Conservation (phyloP, 2,329 filamentous ascomycete genomes). For the Ambrosiella cleistominuta region DNA sequence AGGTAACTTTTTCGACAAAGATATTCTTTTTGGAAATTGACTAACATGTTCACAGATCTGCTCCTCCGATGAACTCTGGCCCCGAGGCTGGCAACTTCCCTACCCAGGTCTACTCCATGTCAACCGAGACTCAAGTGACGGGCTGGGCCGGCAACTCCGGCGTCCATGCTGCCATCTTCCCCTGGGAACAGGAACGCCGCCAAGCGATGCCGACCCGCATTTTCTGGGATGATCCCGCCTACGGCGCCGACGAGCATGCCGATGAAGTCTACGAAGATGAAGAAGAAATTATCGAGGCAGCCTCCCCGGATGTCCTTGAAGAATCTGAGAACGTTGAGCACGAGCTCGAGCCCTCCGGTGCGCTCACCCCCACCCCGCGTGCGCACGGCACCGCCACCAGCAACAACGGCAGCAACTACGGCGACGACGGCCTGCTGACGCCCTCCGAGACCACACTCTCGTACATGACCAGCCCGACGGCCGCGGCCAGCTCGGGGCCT, state of each 20-base stretch:
- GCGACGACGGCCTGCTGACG: slow-evolving; percentile 2
- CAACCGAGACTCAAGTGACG: slow-evolving; percentile 18
- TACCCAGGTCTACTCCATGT: slow-evolving; percentile 66
- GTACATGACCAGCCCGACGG: slow-evolving; percentile 17
- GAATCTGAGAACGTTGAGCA: not conserved
- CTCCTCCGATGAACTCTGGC: slow-evolving; percentile 13
- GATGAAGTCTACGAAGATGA: slow-evolving; percentile 5
- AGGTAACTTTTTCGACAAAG: slow-evolving; percentile 10
- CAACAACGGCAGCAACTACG: not conserved
- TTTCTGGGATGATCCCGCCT: slow-evolving; percentile 11
- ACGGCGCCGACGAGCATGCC: not conserved
- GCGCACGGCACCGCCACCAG: too few species aligned
- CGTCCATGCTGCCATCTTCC: slow-evolving; percentile 10
- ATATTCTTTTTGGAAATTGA: not conserved
- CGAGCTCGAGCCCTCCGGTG: not conserved
- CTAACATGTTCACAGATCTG: slow-evolving; percentile 6
- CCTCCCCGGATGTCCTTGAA: not conserved
- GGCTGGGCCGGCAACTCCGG: slow-evolving; percentile 8
- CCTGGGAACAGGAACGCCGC: slow-evolving; percentile 12
- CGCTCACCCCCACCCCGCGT: slow-evolving; percentile 2
- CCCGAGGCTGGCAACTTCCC: slow-evolving; percentile 81
- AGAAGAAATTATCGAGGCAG: not conserved
- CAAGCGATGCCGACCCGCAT: slow-evolving; percentile 9
- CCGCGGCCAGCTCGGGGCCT: slow-evolving; percentile 25
- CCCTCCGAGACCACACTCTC: slow-evolving; percentile 18